These are phyloP conservation scores for Aspergillus pseudoviridinutans DNA, from an alignment of 2,329 filamentous ascomycete species.

Conservation along the genomic window DNA sequence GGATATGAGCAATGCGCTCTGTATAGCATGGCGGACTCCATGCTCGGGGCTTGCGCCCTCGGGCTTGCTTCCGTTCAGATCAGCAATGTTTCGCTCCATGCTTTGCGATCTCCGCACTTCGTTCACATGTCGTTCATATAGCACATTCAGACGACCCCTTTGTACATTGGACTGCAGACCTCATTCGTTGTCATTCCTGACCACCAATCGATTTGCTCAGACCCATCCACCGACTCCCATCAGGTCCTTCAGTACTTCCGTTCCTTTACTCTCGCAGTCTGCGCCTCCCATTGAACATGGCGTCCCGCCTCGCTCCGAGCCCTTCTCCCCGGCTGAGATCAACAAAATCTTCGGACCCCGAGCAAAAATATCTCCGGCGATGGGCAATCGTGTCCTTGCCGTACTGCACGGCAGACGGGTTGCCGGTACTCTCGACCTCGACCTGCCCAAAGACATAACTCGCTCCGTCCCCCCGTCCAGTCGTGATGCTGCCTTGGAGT, in stretches of 20 bases:
- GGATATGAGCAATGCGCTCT: conserved; percentile 43
- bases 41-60: conserved; percentile 33
- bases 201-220: background rate
- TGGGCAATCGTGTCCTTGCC: conserved; percentile 37
- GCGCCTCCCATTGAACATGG: conserved; percentile 23
- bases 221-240: background rate
- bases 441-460: conserved; percentile 38
- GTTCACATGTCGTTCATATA: conserved; percentile 16
- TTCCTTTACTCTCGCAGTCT: conserved; percentile 11
- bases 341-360: conserved; percentile 33
- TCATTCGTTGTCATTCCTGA: background rate
- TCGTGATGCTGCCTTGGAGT: conserved; percentile 36
- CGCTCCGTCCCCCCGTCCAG: conserved; percentile 28
- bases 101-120: conserved; percentile 20
- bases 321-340: conserved; percentile 32
- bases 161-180: conserved; percentile 4
- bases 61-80: conserved; percentile 17
- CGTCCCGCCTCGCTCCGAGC: conserved; percentile 23
- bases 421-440: conserved; percentile 43
- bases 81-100: conserved; percentile 15
- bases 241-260: conserved; percentile 19
- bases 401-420: conserved; percentile 43
- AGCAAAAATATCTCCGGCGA: conserved; percentile 20
- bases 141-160: conserved; percentile 11
- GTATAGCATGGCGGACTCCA: conserved; percentile 39